These are phyloP conservation scores for Boletellus emodensis DNA, from an alignment of 768 basidiomycete genomes.

Conservation along the genomic window DNA sequence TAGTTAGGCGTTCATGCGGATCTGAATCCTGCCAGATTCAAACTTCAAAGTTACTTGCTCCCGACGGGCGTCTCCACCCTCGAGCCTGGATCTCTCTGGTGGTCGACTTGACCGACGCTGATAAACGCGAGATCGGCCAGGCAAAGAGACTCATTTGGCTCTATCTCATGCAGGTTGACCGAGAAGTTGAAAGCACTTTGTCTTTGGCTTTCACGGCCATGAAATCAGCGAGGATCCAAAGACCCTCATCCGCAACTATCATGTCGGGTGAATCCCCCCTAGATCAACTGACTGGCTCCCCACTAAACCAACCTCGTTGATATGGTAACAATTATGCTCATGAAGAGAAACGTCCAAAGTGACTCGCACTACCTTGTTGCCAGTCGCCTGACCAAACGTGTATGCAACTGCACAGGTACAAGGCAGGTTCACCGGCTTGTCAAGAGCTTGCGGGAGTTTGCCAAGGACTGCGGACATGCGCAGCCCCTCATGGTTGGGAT, in stretches of 20 bases:
- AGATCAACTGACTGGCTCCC: too few species aligned
- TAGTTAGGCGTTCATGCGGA: too few species aligned
- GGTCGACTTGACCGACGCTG: conserved; percentile 31
- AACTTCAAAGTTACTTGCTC: too few species aligned
- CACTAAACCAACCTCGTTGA: neutral
- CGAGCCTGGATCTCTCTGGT: conserved; percentile 6
- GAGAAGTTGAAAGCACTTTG: conserved; percentile 53
- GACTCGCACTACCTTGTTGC: neutral
- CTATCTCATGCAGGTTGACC: neutral
- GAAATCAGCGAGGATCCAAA: conserved; percentile 48
- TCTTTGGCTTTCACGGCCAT: conserved; percentile 65
- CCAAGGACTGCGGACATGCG: conserved; percentile 53
- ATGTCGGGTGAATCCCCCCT: conserved; percentile 43
- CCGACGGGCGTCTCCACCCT: too few species aligned
- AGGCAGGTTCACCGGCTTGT: conserved; percentile 49
- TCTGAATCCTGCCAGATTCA: too few species aligned
- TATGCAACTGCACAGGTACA: conserved; percentile 36
- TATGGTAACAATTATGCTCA: conserved; percentile 55
- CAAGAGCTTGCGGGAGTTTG: conserved; percentile 48
- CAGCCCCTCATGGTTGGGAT: conserved; percentile 62
- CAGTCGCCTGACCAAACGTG: neutral
- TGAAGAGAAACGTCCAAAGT: conserved; percentile 66
- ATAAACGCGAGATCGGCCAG: conserved; percentile 46
- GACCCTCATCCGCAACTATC: conserved; percentile 56
- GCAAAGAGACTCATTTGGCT: conserved; percentile 15